Evolutionary conservation across 2,329 filamentous ascomycete genomes (phyloP).

Genomic region (Graphiopsis chlorocephala): DNA sequence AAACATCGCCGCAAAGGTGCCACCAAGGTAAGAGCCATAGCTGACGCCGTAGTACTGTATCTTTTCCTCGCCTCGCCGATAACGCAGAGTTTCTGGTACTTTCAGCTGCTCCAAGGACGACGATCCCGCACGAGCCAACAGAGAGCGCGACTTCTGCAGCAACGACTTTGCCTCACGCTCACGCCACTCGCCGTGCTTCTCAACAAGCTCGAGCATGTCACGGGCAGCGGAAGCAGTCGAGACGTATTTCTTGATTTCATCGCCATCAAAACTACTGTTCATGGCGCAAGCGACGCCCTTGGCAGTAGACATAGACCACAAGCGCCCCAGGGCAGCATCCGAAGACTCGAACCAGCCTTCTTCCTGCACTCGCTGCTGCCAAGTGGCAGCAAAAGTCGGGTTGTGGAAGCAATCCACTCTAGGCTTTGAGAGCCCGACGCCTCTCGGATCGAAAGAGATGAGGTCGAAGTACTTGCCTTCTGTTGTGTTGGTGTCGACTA

Average conservation of each 20-base stretch:
- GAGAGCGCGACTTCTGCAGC: not conserved
- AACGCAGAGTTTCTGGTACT: constrained; percentile 9
- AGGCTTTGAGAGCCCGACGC: constrained; percentile 39
- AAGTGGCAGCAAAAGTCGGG: constrained; percentile 33
- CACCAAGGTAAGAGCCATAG: constrained; percentile 47
- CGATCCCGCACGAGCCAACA: not conserved
- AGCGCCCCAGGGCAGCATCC: constrained; percentile 42
- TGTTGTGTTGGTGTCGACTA: constrained; percentile 30
- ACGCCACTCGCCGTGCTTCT: constrained; percentile 38
- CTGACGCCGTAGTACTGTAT: constrained; percentile 43
- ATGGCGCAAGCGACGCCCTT: constrained; percentile 29
- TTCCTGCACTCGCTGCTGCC: constrained; percentile 37
- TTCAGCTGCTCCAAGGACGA: not conserved
- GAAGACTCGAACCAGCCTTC: constrained; percentile 38
- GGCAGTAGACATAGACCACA: constrained; percentile 43
- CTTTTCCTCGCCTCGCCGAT: constrained; percentile 32
- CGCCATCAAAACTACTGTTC: constrained; percentile 26
- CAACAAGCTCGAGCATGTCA: constrained; percentile 51
- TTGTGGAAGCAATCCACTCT: constrained; percentile 36
- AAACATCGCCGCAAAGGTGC: constrained; percentile 43
- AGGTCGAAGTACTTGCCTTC: constrained; percentile 40
- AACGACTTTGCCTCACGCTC: constrained; percentile 26
- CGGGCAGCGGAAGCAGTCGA: constrained; percentile 49
- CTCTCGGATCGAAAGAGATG: constrained; percentile 45
- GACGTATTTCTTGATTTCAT: constrained; percentile 45